phyloP scores from a whole-genome alignment of 2,329 filamentous ascomycete species.

The Trichoderma sp. region DNA sequence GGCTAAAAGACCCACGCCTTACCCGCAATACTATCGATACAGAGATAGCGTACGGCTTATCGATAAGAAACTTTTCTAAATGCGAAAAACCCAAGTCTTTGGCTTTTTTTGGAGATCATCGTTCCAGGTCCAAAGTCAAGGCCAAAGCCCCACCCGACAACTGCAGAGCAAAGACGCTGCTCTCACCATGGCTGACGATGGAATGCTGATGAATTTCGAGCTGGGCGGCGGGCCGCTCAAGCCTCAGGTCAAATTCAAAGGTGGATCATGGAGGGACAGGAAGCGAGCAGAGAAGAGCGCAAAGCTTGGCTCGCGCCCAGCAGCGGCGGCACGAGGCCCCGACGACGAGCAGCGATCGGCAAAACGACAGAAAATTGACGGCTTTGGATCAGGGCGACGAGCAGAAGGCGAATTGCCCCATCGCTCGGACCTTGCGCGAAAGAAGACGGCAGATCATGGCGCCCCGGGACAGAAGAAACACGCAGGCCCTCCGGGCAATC shows the following conservation, averaged over 20 bases:
- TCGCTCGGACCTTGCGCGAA: conserved; percentile 3
- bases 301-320: conserved; percentile 34
- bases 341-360: conserved; percentile 42
- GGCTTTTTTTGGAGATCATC: not conserved
- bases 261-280: conserved; percentile 91
- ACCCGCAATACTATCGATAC: not conserved
- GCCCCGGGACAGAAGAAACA: conserved; percentile 23
- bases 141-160: conserved; percentile 25
- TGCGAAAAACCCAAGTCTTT: conserved; percentile 12
- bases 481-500: conserved; percentile 33
- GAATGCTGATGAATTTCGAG: conserved; percentile 91
- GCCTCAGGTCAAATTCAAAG: conserved; percentile 71
- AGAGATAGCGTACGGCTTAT: not conserved
- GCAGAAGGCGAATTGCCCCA: conserved; percentile 20
- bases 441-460: conserved; percentile 13
- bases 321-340: conserved; percentile 33
- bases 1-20: not conserved
- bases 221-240: conserved; percentile 69
- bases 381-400: conserved; percentile 31
- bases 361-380: conserved; percentile 52
- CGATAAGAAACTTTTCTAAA: conserved; percentile 17
- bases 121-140: not conserved
- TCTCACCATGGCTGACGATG: conserved; percentile 82
- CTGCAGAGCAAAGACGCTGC: not conserved
- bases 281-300: conserved; percentile 63